Evolutionary conservation across 148 eudicot species (phyloP), one percentile per base, ranked within the genome.

Genomic region (Amaranthus cruentus): DNA sequence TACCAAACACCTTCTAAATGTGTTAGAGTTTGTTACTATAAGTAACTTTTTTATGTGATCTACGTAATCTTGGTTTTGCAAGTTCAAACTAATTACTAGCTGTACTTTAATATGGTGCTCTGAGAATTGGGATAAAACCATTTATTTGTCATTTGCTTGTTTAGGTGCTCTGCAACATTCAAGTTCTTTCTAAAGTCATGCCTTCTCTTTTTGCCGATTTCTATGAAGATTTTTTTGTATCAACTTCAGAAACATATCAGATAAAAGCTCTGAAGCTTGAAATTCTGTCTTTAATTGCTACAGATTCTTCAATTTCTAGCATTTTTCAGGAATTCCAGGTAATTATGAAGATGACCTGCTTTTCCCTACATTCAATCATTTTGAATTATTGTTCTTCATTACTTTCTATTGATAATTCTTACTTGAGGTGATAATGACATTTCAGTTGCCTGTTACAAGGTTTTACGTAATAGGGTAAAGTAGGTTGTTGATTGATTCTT

Each of bases 261-360:
- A 77, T 84, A 49, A 95, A 90, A 81, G 85, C 97, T 79, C 76
- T 95, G 83, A 95, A 95, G 82, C 98, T 95, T 58, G 93, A 90
- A 75, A 90, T 95, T 78, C 86, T 95, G 51, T 86, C 97, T 69
- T 81, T 84, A 49, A 87, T 95, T 76, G 98, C 96, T 46, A 91
- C 88, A 44, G 88, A 87, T 55, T 79, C 96, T 66, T 95, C 98
- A 73, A 86, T 91, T 72, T 77, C 87, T 12, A 70, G 78, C 73
- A 91, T 95, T 76, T 90, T 95, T 62, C 89, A 83, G 81, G 98
- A 95, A 82, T 95, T 95, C 78, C 93, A 95, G 97, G 98, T 95
- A 87, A 42, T 52, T 42, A 44, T 47, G 51, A 14, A 44, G 47
- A 71, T 47, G 64, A 14, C 53, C 15, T 70, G 43, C 62, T 28